Conservation (phyloP, 2,329 filamentous ascomycete species). For the Grosmannia clavigera region DNA sequence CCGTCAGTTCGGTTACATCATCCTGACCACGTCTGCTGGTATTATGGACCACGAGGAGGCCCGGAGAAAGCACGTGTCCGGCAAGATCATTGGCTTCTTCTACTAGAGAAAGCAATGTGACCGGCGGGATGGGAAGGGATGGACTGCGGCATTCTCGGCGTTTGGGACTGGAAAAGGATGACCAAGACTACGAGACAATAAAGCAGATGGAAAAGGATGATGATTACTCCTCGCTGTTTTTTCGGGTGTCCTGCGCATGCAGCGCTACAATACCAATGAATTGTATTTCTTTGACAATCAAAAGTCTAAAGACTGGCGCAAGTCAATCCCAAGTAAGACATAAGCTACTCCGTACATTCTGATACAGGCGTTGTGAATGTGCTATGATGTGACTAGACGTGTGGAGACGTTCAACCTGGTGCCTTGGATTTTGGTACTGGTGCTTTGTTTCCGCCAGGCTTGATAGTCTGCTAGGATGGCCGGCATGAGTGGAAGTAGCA, state of each 20-base stretch:
- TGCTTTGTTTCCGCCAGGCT: too few species aligned
- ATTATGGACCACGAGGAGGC: slow-evolving; percentile 99
- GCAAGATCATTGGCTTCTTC: slow-evolving; percentile 99
- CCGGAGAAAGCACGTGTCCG: slow-evolving; percentile 91
- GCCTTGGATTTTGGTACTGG: too few species aligned
- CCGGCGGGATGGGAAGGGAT: not conserved
- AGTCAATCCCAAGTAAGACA: not conserved
- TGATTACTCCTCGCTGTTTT: not conserved
- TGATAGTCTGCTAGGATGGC: too few species aligned
- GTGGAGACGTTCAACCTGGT: too few species aligned
- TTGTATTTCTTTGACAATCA: not conserved
- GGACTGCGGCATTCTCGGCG: slow-evolving; percentile 5
- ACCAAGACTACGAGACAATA: slow-evolving; percentile 7
- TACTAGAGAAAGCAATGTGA: slow-evolving; percentile 48
- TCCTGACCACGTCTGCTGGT: slow-evolving; percentile 96
- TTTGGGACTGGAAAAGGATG: slow-evolving; percentile 6
- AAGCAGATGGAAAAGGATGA: not conserved
- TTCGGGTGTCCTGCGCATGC: not conserved
- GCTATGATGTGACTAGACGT: not conserved
- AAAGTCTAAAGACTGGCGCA: not conserved
- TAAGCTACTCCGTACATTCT: not conserved
- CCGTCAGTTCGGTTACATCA: slow-evolving; percentile 99
- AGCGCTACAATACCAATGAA: not conserved
- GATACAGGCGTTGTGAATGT: not conserved
- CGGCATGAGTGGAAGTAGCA: too few species aligned